A percentile compares a stretch with the other conserved stretches of the same genome.
These are phyloP conservation scores for Nakaseomyces kungkrabaensis DNA, from an alignment of 1,139 yeast genomes.

Conservation along the genomic window DNA sequence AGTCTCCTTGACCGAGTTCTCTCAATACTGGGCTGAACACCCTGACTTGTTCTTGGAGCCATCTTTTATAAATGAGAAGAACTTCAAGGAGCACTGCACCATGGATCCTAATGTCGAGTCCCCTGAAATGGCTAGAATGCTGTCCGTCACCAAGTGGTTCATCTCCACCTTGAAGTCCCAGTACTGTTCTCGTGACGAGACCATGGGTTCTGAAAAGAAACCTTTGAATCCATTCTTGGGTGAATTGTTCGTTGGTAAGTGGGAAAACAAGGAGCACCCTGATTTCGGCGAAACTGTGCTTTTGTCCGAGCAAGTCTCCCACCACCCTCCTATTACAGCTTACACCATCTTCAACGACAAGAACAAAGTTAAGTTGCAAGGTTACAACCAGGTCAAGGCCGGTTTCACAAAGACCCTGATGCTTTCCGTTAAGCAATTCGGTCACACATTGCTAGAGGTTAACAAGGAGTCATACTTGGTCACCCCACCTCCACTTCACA, in stretches of 20 bases:
- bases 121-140: constrained; percentile 38
- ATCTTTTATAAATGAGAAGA: constrained; percentile 35
- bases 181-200: constrained; percentile 85
- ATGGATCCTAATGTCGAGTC: constrained; percentile 33
- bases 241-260: constrained; percentile 79
- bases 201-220: constrained; percentile 79
- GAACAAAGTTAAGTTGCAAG: constrained; percentile 61
- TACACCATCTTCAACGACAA: constrained; percentile 66
- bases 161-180: constrained; percentile 85
- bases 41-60: constrained; percentile 76
- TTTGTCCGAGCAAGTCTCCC: constrained; percentile 83
- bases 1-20: constrained; percentile 78
- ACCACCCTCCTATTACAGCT: constrained; percentile 92
- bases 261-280: constrained; percentile 47
- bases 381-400: constrained; percentile 82
- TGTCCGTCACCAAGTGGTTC: constrained; percentile 85
- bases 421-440: constrained; percentile 78
- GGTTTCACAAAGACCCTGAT: constrained; percentile 53
- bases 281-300: constrained; percentile 59
- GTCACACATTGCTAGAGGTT: constrained; percentile 70
- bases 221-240: constrained; percentile 92
- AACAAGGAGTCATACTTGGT: constrained; percentile 62
- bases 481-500: constrained; percentile 88
- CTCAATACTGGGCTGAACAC: constrained; percentile 90
- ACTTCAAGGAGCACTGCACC: constrained; percentile 21